Base-by-base conservation (phyloP, 1,284 basidiomycete genomes). In the Thecaphora thlaspeos region DNA sequence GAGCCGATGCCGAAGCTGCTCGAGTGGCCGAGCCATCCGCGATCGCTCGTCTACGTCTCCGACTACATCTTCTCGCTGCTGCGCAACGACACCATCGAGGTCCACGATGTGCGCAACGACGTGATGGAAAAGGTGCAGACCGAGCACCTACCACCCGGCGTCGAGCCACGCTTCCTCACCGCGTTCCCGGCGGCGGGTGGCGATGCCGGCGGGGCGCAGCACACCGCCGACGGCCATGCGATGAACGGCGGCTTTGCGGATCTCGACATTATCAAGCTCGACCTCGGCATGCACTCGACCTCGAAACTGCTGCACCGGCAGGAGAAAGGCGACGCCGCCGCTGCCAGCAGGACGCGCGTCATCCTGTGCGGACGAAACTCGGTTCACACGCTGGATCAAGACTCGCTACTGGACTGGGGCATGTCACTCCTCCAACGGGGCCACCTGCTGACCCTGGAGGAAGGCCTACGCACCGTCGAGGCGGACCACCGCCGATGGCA, bases 1-100 rank as follows among this genome's bases (percentile, higher is more conserved):
- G 75, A 76, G 54, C 73, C 73, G 2, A 65, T 66, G 4, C 68
- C 71, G 4, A 71, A 64, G 47, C 53, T 77, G n/a, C 44, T 77
- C 24, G 75, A 77, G 46, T 77, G 73, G 73, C 69, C 68, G 11
- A 67, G 65, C 5, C 75, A 77, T 59, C 75, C 75, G 11, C 62
- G 75, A 12, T 61, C 70, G 4, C 58, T 77, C n/a, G 61, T 55
- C 11, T 57, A 43, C n/a, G 61, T 67, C 18, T 51, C 49, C 41
- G 50, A 53, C 12, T 49, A 68, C 36, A 46, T 77, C 21, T 52
- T 68, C 24, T 70, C 73, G 8, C 50, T 77, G 30, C 59, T 77
- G 5, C 60, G 75, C 11, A 71, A 77, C 42, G 66, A 75, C 56
- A 68, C 70, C 5, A 48, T 76, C 48, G 62, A 73, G 39, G 44